Base-by-base conservation (phyloP, 345 rosid genomes). In the Aquilaria malaccensis region DNA sequence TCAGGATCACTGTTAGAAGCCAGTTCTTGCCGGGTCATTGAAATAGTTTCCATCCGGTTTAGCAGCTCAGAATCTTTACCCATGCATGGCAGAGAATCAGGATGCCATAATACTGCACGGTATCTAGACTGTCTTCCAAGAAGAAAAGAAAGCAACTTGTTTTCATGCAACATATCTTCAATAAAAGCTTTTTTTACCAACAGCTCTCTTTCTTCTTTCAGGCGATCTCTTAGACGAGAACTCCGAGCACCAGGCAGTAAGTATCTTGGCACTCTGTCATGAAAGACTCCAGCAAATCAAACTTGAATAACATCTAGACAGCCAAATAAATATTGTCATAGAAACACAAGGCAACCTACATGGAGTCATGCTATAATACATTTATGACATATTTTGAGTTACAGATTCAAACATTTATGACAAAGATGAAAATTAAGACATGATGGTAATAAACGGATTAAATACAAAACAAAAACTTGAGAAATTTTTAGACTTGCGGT, bases 221-320 rank as follows among this genome's bases (percentile, higher is more conserved):
- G 88, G 59, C 97, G 96, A 73, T 91, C 96, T 77, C 96, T 88
- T 57, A 87, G 78, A 33, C 99, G 89, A 70, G 99, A 95, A 84
- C 86, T 85, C 58, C 98, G 95, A 65, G 87, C 94, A 63, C 99
- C 99, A 58, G 96, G 97, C 58, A 95, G 78, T 61, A 95, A 68
- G 70, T 96, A 86, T 68, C 91, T 84, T 56, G 99, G 99, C 76
- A 95, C 94, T 72, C 99, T 95, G 86, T 56, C 58, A 73, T 65
- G 52, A 67, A 56, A 55, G 50, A 72, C 63, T 67, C 48, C 52
- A 69, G 55, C 37, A 41, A 56, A 67, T 55, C 67, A 70, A 72
- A 30, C 32, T 45, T 60, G 31, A 66, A 64, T 64, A 58, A 70
- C 14, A 61, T 52, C 30, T 43, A 61, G n/a, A 47, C 13, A 33